Conservation (phyloP, 371 early-diverging fungal genomes). For the Entomophthora muscae region DNA sequence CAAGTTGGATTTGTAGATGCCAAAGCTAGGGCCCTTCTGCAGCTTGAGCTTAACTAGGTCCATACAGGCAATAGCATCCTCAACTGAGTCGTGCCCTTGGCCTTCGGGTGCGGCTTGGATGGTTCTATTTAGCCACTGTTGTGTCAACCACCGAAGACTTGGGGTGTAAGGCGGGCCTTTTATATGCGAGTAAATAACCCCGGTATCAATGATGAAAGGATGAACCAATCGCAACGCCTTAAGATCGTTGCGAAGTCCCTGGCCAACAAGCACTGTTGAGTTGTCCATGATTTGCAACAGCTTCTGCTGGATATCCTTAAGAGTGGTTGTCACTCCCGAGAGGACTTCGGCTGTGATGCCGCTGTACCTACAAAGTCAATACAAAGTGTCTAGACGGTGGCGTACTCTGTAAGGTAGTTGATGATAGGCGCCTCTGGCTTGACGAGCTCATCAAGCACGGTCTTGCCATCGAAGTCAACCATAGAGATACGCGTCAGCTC, state of each 20-base stretch:
- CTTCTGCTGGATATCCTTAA: slow-evolving; percentile 35
- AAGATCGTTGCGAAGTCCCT: slow-evolving; percentile 57
- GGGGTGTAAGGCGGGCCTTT: slow-evolving; percentile 35
- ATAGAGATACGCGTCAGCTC: slow-evolving; percentile 53
- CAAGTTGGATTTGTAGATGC: neutral
- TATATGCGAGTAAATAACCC: slow-evolving; percentile 36
- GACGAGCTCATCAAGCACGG: slow-evolving; percentile 50
- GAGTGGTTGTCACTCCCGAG: slow-evolving; percentile 24
- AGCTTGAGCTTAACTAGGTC: slow-evolving; percentile 46
- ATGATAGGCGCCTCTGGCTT: slow-evolving; percentile 40
- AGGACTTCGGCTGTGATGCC: slow-evolving; percentile 49
- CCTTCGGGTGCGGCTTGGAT: slow-evolving; percentile 30
- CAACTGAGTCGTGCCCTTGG: slow-evolving; percentile 52
- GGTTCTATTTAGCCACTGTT: slow-evolving; percentile 27
- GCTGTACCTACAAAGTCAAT: slow-evolving; percentile 24
- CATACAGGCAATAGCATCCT: slow-evolving; percentile 56
- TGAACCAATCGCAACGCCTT: slow-evolving; percentile 37
- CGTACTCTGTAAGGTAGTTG: slow-evolving; percentile 45
- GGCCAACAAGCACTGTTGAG: slow-evolving; percentile 51
- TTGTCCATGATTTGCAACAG: slow-evolving; percentile 28
- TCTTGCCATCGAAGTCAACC: slow-evolving; percentile 26
- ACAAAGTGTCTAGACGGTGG: too few relatives aligned
- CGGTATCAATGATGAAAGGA: slow-evolving; percentile 51
- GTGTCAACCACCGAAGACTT: slow-evolving; percentile 32
- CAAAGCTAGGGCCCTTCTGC: slow-evolving; percentile 14